These are phyloP conservation scores for Alisma plantagoaquatica DNA, from an alignment of 106 monocot species.

Conservation along the genomic window DNA sequence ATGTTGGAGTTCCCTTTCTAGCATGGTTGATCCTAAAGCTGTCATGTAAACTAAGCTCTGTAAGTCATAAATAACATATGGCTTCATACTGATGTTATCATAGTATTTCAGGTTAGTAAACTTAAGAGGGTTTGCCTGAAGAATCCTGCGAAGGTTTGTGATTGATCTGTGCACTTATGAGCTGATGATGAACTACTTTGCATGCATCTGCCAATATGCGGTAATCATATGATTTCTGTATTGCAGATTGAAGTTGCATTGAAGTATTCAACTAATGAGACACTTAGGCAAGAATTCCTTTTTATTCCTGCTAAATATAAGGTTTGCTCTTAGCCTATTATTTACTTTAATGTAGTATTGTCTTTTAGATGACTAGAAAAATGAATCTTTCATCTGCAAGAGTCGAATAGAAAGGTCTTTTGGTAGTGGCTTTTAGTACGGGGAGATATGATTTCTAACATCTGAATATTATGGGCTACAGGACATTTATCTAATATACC, in stretches of 20 bases:
- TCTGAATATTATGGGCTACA: too few relatives aligned
- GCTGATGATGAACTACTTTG: neutral
- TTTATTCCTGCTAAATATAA: constrained; percentile 84
- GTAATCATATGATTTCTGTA: neutral
- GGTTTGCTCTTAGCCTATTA: constrained; percentile 30
- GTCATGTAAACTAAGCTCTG: too few relatives aligned
- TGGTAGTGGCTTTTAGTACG: too few relatives aligned
- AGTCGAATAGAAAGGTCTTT: too few relatives aligned
- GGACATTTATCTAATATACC: constrained; percentile 88
- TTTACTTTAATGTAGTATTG: neutral
- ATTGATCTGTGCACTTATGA: neutral
- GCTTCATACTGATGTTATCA: too few relatives aligned
- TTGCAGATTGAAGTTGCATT: constrained; percentile 78
- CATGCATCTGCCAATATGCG: neutral
- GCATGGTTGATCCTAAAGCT: too few relatives aligned
- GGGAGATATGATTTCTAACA: too few relatives aligned
- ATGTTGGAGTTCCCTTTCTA: too few relatives aligned
- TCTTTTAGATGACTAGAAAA: neutral
- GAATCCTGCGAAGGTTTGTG: constrained; percentile 87
- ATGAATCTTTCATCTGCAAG: too few relatives aligned
- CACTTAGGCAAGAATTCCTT: constrained; percentile 66
- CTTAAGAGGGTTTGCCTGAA: constrained; percentile 89
- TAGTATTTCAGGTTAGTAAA: constrained; percentile 87
- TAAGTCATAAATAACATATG: too few relatives aligned
- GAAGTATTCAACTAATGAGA: constrained; percentile 92